Evolutionary conservation across 208 protist genomes (phyloP).

Genomic region (Leishmania tarentolae): DNA sequence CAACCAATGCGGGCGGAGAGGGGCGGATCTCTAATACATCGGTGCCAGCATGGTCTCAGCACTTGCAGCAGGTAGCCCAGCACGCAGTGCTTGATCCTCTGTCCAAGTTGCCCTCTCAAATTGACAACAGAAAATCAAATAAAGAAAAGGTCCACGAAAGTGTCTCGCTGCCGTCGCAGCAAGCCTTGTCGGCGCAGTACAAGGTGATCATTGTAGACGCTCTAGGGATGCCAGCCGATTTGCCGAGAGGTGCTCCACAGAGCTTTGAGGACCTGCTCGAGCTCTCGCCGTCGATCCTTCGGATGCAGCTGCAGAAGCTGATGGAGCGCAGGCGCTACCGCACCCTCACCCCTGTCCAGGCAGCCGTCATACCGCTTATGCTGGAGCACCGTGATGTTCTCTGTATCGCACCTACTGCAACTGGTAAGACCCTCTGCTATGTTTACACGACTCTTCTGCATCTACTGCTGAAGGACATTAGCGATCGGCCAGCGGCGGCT

Average conservation of each 20-base stretch:
- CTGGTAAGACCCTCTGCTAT: constrained; percentile 93
- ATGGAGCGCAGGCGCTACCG: constrained; percentile 37
- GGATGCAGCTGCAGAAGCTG: constrained; percentile 45
- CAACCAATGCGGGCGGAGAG: background rate
- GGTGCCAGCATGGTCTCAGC: constrained; percentile 8
- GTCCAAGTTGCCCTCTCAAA: background rate
- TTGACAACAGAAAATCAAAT: background rate
- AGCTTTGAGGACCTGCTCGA: constrained; percentile 57
- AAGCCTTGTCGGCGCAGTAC: constrained; percentile 22
- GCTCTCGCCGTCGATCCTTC: constrained; percentile 51
- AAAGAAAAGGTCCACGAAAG: background rate
- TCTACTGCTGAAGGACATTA: constrained; percentile 47
- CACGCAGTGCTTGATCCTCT: constrained; percentile 33
- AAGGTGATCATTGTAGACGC: constrained; percentile 64
- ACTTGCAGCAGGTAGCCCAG: constrained; percentile 36
- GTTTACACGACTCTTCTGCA: constrained; percentile 81
- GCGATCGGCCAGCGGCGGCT: background rate
- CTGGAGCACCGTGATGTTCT: constrained; percentile 84
- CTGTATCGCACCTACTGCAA: constrained; percentile 85
- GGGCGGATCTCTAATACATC: background rate
- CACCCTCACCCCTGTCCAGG: constrained; percentile 64
- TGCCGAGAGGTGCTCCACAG: constrained; percentile 40
- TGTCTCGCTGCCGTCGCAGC: constrained; percentile 13
- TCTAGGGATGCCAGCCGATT: constrained; percentile 76
- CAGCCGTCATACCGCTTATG: constrained; percentile 51